Conservation (phyloP, 495 filamentous ascomycete species). For the Cryomyces minteri region DNA sequence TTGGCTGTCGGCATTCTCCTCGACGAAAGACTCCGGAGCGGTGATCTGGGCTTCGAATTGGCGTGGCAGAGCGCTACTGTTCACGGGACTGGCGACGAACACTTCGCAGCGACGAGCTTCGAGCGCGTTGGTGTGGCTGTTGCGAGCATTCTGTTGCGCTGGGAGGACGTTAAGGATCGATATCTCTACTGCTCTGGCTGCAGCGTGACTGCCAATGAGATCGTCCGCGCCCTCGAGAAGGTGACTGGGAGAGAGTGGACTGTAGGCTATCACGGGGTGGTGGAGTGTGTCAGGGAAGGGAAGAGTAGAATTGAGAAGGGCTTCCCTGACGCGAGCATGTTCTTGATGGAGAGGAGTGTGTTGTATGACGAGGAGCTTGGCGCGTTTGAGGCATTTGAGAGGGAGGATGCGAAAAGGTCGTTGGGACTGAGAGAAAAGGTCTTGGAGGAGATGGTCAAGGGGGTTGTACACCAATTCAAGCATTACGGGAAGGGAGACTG, state of each 20-base stretch:
- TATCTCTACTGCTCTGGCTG: conserved; percentile 10
- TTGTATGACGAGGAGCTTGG: conserved; percentile 9
- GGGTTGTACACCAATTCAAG: conserved; percentile 4
- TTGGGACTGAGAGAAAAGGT: conserved; percentile 7
- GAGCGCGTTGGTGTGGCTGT: conserved; percentile 9
- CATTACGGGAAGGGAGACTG: conserved; percentile 6
- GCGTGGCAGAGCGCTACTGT: conserved; percentile 14
- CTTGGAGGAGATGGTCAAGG: conserved; percentile 4
- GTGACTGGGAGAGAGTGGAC: conserved; percentile 6
- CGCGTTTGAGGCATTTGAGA: conserved; percentile 3
- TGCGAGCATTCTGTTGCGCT: conserved; percentile 5
- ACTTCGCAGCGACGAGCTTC: conserved; percentile 9
- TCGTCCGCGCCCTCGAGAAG: conserved; percentile 4
- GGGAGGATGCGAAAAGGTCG: conserved; percentile 3
- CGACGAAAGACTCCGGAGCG: conserved; percentile 6
- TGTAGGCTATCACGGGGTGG: conserved; percentile 4
- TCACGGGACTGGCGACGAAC: conserved; percentile 9
- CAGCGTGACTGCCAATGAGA: conserved; percentile 7
- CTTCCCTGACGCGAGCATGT: conserved; percentile 9
- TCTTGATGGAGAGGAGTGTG: conserved; percentile 12
- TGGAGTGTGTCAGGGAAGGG: conserved; percentile 12
- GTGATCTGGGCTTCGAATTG: conserved; percentile 12
- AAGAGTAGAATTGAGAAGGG: conserved; percentile 9
- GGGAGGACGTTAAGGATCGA: conserved; percentile 10
- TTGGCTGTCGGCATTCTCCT: conserved; percentile 9